Evolutionary conservation across 2,329 filamentous ascomycete genomes (phyloP), one percentile per base, ranked within the genome.

Genomic region (Dothidotthia symphoricarpi): DNA sequence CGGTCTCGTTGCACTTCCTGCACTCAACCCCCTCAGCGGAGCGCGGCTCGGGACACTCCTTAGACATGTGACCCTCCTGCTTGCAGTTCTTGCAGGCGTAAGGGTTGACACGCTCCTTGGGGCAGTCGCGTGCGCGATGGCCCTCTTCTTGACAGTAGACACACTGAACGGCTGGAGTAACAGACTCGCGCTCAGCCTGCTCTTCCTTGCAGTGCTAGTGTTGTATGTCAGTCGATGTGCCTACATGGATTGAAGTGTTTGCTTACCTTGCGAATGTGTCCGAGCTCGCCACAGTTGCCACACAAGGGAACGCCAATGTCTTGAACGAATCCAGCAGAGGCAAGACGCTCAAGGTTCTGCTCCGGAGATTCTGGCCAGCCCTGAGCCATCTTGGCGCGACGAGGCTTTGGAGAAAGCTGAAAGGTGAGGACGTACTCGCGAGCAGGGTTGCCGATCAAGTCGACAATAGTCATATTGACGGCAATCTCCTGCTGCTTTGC

Each of bases 21-120:
- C 82, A 86, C 59, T 85, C 80, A 1, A 85, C 75, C 35, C 75
- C 75, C 17, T 74, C 77, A 24, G 67, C 65, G 17, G 80, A 75
- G 25, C 66, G 66, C 29, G 69, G 69, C 42, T 72, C 67, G 30
- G 66, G 53, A 45, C 70, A 70, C 17, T 72, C 68, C 42, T 59
- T 63, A 16, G 64, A 47, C 16, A 39, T 57, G 28, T 61, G 58
- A 7, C 61, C 58, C 19, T 65, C 68, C 59, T 66, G 69, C 76
- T 76, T 78, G 69, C 83, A 86, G 59, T 86, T 86, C 60, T 76
- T 79, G 75, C 83, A 86, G 6, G 79, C 80, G 49, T 76, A 82
- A 39, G 73, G 81, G 68, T 85, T 78, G 19, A 79, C 67, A 33
- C 84, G 68, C 41, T 64, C 61, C 39, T 68, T 56, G 4, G 61